Conservation (phyloP, 2,329 filamentous ascomycete species). For the Penicillium concentricum region DNA sequence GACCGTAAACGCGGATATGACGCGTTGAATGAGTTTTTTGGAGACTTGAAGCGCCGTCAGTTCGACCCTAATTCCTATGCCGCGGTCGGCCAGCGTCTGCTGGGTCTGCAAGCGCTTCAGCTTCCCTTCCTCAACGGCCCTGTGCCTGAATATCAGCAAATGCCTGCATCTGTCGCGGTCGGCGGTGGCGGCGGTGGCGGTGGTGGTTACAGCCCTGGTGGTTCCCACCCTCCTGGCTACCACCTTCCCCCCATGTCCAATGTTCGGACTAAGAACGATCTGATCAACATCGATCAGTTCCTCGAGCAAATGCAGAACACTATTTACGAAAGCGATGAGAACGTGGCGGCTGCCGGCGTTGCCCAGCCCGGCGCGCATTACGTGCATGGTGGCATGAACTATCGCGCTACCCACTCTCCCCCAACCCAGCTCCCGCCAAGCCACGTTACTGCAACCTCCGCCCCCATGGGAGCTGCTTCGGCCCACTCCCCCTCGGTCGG, state of each 20-base stretch:
- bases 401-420: slow-evolving; percentile 59
- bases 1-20: slow-evolving; percentile 86
- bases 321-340: slow-evolving; percentile 87
- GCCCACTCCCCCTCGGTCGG: slow-evolving; percentile 49
- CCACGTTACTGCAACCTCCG: slow-evolving; percentile 42
- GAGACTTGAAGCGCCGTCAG: slow-evolving; percentile 84
- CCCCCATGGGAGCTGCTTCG: slow-evolving; percentile 42
- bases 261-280: slow-evolving; percentile 86
- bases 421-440: slow-evolving; percentile 43
- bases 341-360: slow-evolving; percentile 74
- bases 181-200: slow-evolving; percentile 48
- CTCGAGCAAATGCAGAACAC: slow-evolving; percentile 95
- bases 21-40: slow-evolving; percentile 90
- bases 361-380: slow-evolving; percentile 72
- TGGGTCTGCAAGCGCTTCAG: slow-evolving; percentile 71
- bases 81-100: slow-evolving; percentile 84
- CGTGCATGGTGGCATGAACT: slow-evolving; percentile 52
- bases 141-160: slow-evolving; percentile 54
- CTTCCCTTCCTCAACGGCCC: slow-evolving; percentile 60
- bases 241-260: slow-evolving; percentile 84
- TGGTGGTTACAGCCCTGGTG: slow-evolving; percentile 54
- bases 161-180: slow-evolving; percentile 56
- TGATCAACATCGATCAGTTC: slow-evolving; percentile 91
- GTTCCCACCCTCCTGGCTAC: slow-evolving; percentile 72
- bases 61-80: slow-evolving; percentile 88